A percentile compares a stretch with the other conserved stretches of the same genome.
These are phyloP conservation scores for Aspergillus sp. DNA, from an alignment of 2,329 filamentous ascomycete genomes.

Conservation along the genomic window DNA sequence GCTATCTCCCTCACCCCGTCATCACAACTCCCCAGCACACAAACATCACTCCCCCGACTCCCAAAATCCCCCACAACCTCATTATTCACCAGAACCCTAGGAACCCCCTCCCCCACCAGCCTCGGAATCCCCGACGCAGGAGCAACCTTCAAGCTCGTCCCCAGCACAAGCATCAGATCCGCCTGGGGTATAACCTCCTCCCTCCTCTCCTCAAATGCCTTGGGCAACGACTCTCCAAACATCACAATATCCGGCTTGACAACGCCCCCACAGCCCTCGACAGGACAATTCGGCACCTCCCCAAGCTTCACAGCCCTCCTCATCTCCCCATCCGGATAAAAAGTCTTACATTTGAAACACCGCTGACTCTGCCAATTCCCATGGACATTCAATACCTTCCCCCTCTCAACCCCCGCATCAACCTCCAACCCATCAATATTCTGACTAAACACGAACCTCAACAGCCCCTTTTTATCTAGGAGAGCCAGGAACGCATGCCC, in stretches of 20 bases:
- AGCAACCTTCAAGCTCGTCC: constrained; percentile 67
- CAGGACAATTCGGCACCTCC: constrained; percentile 65
- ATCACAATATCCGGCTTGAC: constrained; percentile 88
- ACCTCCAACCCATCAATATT: constrained; percentile 90
- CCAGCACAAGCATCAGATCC: constrained; percentile 9
- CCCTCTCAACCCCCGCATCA: constrained; percentile 71
- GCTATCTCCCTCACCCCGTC: constrained; percentile 70
- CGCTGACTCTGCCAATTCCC: constrained; percentile 81
- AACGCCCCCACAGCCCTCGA: constrained; percentile 62
- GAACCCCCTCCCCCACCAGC: constrained; percentile 57
- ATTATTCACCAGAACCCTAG: constrained; percentile 76
- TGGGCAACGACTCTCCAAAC: constrained; percentile 69
- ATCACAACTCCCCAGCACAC: constrained; percentile 75
- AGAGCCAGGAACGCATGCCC: constrained; percentile 80
- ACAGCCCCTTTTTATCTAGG: constrained; percentile 68
- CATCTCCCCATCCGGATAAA: constrained; percentile 70
- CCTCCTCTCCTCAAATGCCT: constrained; percentile 53
- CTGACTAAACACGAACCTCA: constrained; percentile 84
- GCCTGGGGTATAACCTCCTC: constrained; percentile 37
- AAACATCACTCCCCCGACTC: constrained; percentile 69
- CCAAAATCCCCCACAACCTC: constrained; percentile 77
- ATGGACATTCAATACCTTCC: constrained; percentile 79
- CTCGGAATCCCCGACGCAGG: constrained; percentile 75
- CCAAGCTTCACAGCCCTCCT: constrained; percentile 62
- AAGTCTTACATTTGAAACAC: constrained; percentile 73